Percentiles rank a stretch among this genome's conserved stretches.
These are phyloP conservation scores for Lojkania enalia DNA, from an alignment of 2,329 filamentous ascomycete genomes.

Conservation along the genomic window DNA sequence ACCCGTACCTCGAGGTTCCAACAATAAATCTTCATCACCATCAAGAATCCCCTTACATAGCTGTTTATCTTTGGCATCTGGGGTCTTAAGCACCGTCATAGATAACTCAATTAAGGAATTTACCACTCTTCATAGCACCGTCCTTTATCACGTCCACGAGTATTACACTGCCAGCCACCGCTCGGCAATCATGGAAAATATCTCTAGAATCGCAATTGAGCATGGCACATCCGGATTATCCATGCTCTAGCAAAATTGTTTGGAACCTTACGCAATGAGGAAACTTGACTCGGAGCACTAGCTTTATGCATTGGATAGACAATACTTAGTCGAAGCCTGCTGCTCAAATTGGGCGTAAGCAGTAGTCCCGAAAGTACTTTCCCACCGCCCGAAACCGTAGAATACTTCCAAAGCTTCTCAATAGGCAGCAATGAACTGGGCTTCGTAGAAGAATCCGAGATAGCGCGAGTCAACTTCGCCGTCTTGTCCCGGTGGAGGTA, in stretches of 20 bases:
- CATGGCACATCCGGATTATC: slow-evolving; percentile 14
- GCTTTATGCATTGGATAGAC: slow-evolving; percentile 18
- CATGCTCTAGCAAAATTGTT: slow-evolving; percentile 13
- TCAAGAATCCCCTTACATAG: too few relatives aligned
- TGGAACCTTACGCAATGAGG: slow-evolving; percentile 6
- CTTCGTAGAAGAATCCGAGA: slow-evolving; percentile 1
- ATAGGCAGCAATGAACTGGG: slow-evolving; percentile 9
- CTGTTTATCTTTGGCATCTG: too few relatives aligned
- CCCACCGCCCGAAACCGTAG: slow-evolving; percentile 18
- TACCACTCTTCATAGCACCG: slow-evolving; percentile 8
- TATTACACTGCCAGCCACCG: slow-evolving; percentile 11
- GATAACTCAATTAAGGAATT: too few relatives aligned
- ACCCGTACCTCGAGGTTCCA: too few relatives aligned
- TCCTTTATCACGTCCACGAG: slow-evolving; percentile 14
- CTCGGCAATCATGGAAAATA: too few relatives aligned
- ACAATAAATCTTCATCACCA: too few relatives aligned
- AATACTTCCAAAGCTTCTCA: slow-evolving; percentile 20
- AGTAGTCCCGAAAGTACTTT: slow-evolving; percentile 18
- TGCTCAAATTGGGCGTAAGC: slow-evolving; percentile 16
- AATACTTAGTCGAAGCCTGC: slow-evolving; percentile 17
- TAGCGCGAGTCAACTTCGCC: slow-evolving; percentile 11
- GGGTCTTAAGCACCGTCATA: too few relatives aligned
- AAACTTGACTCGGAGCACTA: slow-evolving; percentile 10
- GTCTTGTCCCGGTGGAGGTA: slow-evolving; percentile 19
- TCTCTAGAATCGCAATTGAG: too few relatives aligned